Base-by-base conservation (phyloP, 2,329 filamentous ascomycete species). In the Pezicula neosporulosa region DNA sequence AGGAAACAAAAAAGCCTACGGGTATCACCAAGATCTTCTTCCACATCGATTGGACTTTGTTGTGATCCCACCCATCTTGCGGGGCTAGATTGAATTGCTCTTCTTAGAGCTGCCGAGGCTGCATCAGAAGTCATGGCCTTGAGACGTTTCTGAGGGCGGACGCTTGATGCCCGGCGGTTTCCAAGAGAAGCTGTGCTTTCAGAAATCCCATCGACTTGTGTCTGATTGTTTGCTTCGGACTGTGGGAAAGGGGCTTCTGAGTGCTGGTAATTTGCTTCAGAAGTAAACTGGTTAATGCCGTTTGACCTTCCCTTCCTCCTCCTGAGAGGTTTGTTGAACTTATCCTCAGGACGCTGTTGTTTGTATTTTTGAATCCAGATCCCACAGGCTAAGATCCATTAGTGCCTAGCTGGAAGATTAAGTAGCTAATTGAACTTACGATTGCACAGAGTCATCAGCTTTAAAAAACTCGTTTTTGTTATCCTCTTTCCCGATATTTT, bases 281-380 rank as follows among this genome's bases (percentile, higher is more conserved):
- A 83, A 1, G 76, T 77, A 37, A 71, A 71, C 8, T 44, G 44
- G 12, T 37, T 39, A 15, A 47, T 47, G 18, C 49, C 50, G 42
- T 46, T 49, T 60, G 66, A 51, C 74, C 72, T 67, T 74, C 81
- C 59, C 71, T 75, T 47, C 72, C 41, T 76, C 76, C 59, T 78
- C 78, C 21, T 51, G 54, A 41, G 35, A 58, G 57, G 53, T 21
- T 82, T 89, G 58, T 87, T 86, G 93, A 93, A 99, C 58, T 86
- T 85, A 54, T 93, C 84, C 49, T 83, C 76, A 2, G 94, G 94
- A 8, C 94, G 85, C 75, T 96, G 94, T 21, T 75, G 79, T 64
- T 89, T 90, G 69, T 87, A 90, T 65, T 97, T 97, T 54, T 86
- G 85, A 60, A 99, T 85, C 90, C 91, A 99, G 39, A 99, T 84